Conservation (phyloP, 192 early-diverging fungal species). For the Obelidium mucronatum region DNA sequence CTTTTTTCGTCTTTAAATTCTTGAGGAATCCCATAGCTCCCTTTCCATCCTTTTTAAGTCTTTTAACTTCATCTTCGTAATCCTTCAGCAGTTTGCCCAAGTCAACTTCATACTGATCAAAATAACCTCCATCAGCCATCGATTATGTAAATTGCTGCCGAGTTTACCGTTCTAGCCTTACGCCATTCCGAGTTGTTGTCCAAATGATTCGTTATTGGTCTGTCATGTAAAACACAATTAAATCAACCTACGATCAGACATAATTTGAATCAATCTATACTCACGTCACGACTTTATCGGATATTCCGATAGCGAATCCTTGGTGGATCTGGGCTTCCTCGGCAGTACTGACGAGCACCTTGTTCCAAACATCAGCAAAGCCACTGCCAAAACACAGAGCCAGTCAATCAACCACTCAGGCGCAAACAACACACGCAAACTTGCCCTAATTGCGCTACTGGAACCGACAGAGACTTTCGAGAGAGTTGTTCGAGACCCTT, state of each 20-base stretch:
- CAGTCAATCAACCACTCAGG: not conserved
- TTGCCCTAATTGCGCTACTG: slow-evolving; percentile 18
- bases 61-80: slow-evolving; percentile 25
- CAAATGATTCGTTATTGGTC: slow-evolving; percentile 7
- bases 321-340: slow-evolving; percentile 31
- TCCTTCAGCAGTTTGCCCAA: slow-evolving; percentile 3
- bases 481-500: slow-evolving; percentile 30
- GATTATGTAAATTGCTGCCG: not conserved
- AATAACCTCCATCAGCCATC: not conserved
- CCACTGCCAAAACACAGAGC: slow-evolving; percentile 11
- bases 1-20: slow-evolving; percentile 21
- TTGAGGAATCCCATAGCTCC: slow-evolving; percentile 5
- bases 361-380: slow-evolving; percentile 28
- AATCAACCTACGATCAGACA: not conserved
- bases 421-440: not conserved
- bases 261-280: not conserved
- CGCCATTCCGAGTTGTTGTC: slow-evolving; percentile 28
- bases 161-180: not conserved
- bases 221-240: not conserved
- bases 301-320: slow-evolving; percentile 23
- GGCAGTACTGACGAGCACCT: slow-evolving; percentile 15
- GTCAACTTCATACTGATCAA: slow-evolving; percentile 23
- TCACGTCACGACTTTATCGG: slow-evolving; percentile 25
- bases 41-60: slow-evolving; percentile 27
- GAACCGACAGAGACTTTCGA: slow-evolving; percentile 12